Evolutionary conservation across 2,329 filamentous ascomycete genomes (phyloP), one percentile per base, ranked within the genome.

Genomic region (Fonsecaea monophora): DNA sequence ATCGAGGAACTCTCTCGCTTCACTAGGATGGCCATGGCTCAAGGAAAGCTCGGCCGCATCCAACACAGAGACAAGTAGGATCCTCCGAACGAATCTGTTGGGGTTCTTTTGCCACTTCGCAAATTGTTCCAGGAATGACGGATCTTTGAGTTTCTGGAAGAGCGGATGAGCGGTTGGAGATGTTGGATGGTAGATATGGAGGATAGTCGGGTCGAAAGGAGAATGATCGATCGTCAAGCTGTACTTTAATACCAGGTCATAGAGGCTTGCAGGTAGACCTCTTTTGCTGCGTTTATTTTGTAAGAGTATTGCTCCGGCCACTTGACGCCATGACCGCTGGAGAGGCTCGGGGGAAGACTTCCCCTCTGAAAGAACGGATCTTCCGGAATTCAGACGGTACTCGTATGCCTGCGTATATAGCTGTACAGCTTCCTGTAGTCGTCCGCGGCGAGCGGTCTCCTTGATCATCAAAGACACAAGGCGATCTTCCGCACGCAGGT

Each of bases 141-240:
- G 57, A 35, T 66, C 50, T 38, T 57, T 48, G 18, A 71, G 42
- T 34, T 67, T 61, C n/a, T 55, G 35, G 13, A 18, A 55, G 30
- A 70, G n/a, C 60, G 50, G 7, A 37, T 15, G 7, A 3, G 76
- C 68, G 45, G 77, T 73, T 8, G 79, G 79, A 25, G 74, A 59
- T 5, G 73, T 74, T 1, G 80, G 80, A 65, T 81, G 78, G 50
- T 78, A 78, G 54, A 82, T 69, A 7, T 72, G 72, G 34, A 79
- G 70, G 9, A 75, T 73, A 18, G 75, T 73, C 4, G 67, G 68
- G 60, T 77, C 68, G n/a, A 76, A 68, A 48, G 59, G 62, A n/a
- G 67, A 66, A 37, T 45, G 35, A 12, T 60, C 56, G 15, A 64
- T 57, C 32, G 30, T 42, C n/a, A 66, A 34, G 30, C 60, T 53